Percentiles rank a stretch among this genome's conserved stretches.
phyloP scores from a whole-genome alignment of 106 monocot species.

The Dendrobium nobile region DNA sequence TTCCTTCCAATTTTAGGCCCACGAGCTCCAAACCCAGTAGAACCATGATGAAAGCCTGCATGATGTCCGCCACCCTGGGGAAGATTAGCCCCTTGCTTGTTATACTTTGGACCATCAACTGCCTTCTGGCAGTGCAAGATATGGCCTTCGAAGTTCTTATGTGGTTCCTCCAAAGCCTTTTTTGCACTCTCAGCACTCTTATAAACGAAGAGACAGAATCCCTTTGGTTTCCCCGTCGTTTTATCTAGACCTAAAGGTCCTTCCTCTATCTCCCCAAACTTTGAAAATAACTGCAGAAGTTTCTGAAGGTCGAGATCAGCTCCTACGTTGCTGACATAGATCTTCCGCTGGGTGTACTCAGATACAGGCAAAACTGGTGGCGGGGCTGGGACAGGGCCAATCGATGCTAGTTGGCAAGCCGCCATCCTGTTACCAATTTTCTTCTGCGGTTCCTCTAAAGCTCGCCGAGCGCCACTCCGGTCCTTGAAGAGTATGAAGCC shows the following conservation, averaged over 20 bases:
- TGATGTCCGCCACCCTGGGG: constrained; percentile 8
- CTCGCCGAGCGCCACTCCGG: constrained; percentile 39
- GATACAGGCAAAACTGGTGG: constrained; percentile 10
- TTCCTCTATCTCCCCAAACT: constrained; percentile 89
- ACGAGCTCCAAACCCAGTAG: not conserved
- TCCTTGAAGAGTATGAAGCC: constrained; percentile 79
- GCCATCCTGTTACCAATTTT: constrained; percentile 64
- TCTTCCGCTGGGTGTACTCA: constrained; percentile 78
- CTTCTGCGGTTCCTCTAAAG: constrained; percentile 74
- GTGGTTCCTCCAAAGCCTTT: constrained; percentile 80
- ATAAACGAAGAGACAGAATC: constrained; percentile 77
- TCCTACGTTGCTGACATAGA: constrained; percentile 79
- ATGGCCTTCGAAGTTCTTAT: constrained; percentile 79
- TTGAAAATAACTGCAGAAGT: constrained; percentile 56
- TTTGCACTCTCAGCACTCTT: constrained; percentile 56
- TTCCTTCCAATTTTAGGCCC: constrained; percentile 20
- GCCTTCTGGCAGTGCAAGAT: constrained; percentile 77
- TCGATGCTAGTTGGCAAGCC: constrained; percentile 80
- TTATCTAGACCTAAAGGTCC: constrained; percentile 83
- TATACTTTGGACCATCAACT: constrained; percentile 65
- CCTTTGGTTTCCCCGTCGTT: constrained; percentile 61
- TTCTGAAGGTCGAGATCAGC: constrained; percentile 54
- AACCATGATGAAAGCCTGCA: constrained; percentile 4
- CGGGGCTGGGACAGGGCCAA: constrained; percentile 18
- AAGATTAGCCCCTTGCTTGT: constrained; percentile 19